phyloP scores from a whole-genome alignment of 2,329 filamentous ascomycete genomes.

The Cladorrhinum sp. region DNA sequence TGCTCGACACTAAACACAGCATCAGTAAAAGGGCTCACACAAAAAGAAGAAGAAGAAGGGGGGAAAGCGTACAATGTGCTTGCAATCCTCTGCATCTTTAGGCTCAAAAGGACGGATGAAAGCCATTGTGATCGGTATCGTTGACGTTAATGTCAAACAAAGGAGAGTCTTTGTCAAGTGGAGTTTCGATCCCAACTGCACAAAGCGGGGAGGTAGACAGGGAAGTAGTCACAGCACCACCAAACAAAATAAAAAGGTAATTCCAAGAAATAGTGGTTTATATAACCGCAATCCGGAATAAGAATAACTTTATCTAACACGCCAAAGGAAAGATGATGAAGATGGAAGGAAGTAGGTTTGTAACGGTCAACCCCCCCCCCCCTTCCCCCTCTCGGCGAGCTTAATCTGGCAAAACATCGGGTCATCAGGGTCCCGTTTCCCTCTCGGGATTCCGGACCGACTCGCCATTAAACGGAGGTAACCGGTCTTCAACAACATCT shows the following conservation, averaged over 20 bases:
- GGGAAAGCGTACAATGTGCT: constrained; percentile 23
- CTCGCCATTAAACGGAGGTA: background rate
- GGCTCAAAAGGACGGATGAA: constrained; percentile 39
- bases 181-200: too few relatives aligned
- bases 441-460: background rate
- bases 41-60: background rate
- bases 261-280: too few relatives aligned
- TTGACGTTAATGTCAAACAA: background rate
- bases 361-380: background rate
- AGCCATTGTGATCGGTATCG: constrained; percentile 40
- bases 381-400: background rate
- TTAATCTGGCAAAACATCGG: background rate
- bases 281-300: too few relatives aligned
- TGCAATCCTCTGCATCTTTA: constrained; percentile 23
- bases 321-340: too few relatives aligned
- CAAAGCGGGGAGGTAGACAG: background rate
- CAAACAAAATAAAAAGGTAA: too few relatives aligned
- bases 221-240: background rate
- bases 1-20: constrained; percentile 39
- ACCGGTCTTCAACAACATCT: background rate
- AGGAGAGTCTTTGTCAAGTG: background rate
- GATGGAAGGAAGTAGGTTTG: too few relatives aligned
- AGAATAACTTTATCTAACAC: too few relatives aligned
- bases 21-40: background rate
- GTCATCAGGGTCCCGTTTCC: too few relatives aligned